Evolutionary conservation across 345 rosid genomes (phyloP).

Genomic region (Hibiscus syriacus): DNA sequence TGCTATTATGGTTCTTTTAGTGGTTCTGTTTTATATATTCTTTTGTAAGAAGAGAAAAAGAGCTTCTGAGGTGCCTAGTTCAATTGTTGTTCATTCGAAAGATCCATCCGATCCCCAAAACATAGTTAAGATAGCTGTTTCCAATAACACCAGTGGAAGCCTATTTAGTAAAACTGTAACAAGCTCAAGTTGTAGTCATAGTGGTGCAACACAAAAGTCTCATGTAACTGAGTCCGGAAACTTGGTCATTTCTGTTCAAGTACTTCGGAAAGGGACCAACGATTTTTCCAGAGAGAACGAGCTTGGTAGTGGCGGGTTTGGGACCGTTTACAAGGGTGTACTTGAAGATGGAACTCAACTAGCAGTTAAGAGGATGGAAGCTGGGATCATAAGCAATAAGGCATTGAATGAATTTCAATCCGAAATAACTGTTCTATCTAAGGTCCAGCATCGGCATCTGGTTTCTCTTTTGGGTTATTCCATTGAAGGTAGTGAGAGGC

Average conservation of each 20-base stretch:
- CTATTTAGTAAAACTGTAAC: too few species aligned
- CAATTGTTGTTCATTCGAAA: too few species aligned
- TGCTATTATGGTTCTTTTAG: too few species aligned
- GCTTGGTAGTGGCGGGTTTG: slow-evolving; percentile 72
- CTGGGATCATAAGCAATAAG: slow-evolving; percentile 47
- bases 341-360: slow-evolving; percentile 58
- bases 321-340: too few species aligned
- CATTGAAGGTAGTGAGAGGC: slow-evolving; percentile 53
- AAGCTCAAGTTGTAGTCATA: slow-evolving; percentile 42
- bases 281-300: slow-evolving; percentile 58
- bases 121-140: too few species aligned
- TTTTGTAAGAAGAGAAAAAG: too few species aligned
- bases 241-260: too few species aligned
- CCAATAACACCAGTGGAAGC: too few species aligned
- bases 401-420: slow-evolving; percentile 61
- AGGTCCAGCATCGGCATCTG: slow-evolving; percentile 66
- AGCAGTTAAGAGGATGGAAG: slow-evolving; percentile 76
- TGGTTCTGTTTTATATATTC: too few species aligned
- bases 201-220: slow-evolving; percentile 42
- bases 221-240: slow-evolving; percentile 65
- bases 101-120: too few species aligned
- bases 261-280: slow-evolving; percentile 57
- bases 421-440: slow-evolving; percentile 77
- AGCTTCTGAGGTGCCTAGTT: too few species aligned
- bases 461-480: slow-evolving; percentile 70